phyloP scores from a whole-genome alignment of 371 early-diverging fungal genomes.

The Mortierella sp. region DNA sequence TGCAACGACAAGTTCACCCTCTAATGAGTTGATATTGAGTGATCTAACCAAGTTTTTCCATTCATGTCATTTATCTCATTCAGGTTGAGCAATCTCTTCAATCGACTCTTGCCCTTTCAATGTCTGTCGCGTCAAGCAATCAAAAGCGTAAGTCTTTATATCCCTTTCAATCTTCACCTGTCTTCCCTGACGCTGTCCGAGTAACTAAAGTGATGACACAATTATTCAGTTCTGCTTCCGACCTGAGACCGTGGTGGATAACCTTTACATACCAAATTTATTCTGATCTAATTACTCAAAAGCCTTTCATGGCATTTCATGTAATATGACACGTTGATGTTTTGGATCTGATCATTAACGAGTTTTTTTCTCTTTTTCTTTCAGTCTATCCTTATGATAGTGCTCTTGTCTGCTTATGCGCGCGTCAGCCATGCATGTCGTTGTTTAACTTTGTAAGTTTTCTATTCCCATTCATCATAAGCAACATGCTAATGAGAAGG shows the following conservation, averaged over 20 bases:
- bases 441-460: conserved; percentile 8
- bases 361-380: background rate
- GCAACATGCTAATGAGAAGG: background rate
- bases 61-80: background rate
- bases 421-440: background rate
- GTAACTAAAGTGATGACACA: conserved; percentile 52
- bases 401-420: background rate
- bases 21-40: background rate
- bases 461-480: background rate
- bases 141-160: conserved; percentile 8
- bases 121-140: background rate
- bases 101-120: background rate
- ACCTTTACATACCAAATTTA: conserved; percentile 46
- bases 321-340: background rate
- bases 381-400: background rate
- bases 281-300: conserved; percentile 38
- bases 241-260: conserved; percentile 60
- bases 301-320: background rate
- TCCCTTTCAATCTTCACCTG: background rate
- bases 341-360: conserved; percentile 20
- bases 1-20: background rate
- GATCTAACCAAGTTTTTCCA: background rate
- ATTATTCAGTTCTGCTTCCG: conserved; percentile 61
- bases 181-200: background rate
- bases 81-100: background rate